These are phyloP conservation scores for Podila clonocystis DNA, from an alignment of 192 early-diverging fungal genomes.

Conservation along the genomic window DNA sequence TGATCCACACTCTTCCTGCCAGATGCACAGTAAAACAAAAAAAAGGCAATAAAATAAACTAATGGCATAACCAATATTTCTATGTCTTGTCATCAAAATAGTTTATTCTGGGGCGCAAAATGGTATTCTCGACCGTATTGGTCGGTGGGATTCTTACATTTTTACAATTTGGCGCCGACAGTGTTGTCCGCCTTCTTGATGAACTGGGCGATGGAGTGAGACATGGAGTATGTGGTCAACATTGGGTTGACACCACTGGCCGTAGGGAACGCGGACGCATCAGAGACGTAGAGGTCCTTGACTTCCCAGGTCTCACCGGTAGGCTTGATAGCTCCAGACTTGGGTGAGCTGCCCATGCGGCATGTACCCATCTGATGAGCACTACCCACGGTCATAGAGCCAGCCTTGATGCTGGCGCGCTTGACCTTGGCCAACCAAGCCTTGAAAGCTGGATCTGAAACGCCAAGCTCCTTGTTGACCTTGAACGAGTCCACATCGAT, in stretches of 20 bases:
- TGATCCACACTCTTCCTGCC: too few species aligned
- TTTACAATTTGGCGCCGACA: slow-evolving; percentile 11
- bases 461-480: slow-evolving; percentile 47
- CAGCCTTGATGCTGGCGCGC: slow-evolving; percentile 39
- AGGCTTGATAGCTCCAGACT: slow-evolving; percentile 68
- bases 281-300: slow-evolving; percentile 76
- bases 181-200: slow-evolving; percentile 22
- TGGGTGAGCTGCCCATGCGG: slow-evolving; percentile 71
- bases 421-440: slow-evolving; percentile 31
- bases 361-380: slow-evolving; percentile 78
- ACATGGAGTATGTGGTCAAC: slow-evolving; percentile 47
- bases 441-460: slow-evolving; percentile 47
- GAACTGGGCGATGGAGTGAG: slow-evolving; percentile 50
- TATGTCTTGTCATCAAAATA: not conserved
- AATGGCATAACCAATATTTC: not conserved
- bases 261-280: slow-evolving; percentile 77
- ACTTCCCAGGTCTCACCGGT: slow-evolving; percentile 80
- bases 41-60: not conserved
- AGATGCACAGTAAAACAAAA: not conserved
- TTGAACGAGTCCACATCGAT: slow-evolving; percentile 53
- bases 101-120: not conserved
- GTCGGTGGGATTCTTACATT: not conserved
- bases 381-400: slow-evolving; percentile 51
- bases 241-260: slow-evolving; percentile 79
- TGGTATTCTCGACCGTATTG: too few species aligned